Base-by-base conservation (phyloP, 2,329 filamentous ascomycete species). In the Fusarium zealandicum region DNA sequence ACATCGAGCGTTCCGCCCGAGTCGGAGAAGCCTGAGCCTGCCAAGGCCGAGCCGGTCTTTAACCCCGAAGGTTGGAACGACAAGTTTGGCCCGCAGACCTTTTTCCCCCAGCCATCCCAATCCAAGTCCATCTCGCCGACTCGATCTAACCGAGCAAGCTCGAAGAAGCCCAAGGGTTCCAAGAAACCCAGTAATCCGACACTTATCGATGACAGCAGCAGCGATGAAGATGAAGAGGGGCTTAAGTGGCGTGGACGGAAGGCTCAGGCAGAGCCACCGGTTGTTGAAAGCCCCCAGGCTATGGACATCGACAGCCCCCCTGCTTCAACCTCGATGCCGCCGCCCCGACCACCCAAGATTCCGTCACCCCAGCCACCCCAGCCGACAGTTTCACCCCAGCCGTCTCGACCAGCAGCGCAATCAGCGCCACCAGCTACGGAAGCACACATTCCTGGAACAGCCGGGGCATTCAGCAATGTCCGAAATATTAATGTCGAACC, bases 281-380 rank as follows among this genome's bases (percentile, higher is more conserved):
- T 61, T 16, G 69, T 70, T 10, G 76, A 76, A 30, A 84, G 80
- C 57, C 81, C 83, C 3, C 82, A 80, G 51, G 83, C 84, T 12
- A 88, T 88, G 85, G 85, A 88, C 59, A 86, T 88, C 43, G 85
- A 88, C 63, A 78, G 81, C 5, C 82, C 83, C 43, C 71, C 66
- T 30, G 61, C 53, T 66, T 30, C 48, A 25, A 57, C 48, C 11
- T 51, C 59, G 2, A 50, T 50, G 35, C 63, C 63, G 32, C 54
- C 63, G 10, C 58, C 61, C 18, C 61, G 58, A 4, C 61, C 58
- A 25, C 59, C 59, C 2, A 61, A 61, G 39, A 33, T 61, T 6
- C 54, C 43, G 8, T 64, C 61, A 12, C 55, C 53, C 14, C 59
- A 51, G 7, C 48, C 46, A 20, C 20, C 32, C 8, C 59, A 54